Base-by-base conservation (phyloP, 1,139 yeast genomes). In the Saccharomycopsis phalli region DNA sequence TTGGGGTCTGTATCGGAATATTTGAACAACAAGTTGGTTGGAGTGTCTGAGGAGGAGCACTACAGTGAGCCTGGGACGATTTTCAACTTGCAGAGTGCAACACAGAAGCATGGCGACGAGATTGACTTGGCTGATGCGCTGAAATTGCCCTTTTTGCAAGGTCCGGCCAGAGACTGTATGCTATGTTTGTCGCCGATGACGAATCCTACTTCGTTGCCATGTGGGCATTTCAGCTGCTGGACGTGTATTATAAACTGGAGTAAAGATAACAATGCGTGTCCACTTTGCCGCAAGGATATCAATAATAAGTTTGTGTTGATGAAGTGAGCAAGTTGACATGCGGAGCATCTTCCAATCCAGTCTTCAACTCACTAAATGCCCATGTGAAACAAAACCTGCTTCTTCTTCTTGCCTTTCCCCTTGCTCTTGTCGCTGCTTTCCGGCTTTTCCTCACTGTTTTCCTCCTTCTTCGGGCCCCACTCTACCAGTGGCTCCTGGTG, bases 211-310 rank as follows among this genome's bases (percentile, higher is more conserved):
- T 76, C 87, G 44, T 87, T 94, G 0, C 73, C 79, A 7, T 91
- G 98, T 60, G 98, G 98, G 0, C 98, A 91, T 57, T 48, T 84
- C 14, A 88, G 83, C 57, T 91, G 98, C 60, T 91, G 97, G 97
- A 69, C 68, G 4, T 91, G 98, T 56, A 76, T 86, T 5, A 70
- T 77, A 4, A 94, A 83, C 51, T 91, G 97, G 97, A 74, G 87
- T 42, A 66, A 86, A 48, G 95, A 87, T 47, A 74, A 75, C 51
- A 80, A 88, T 0, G 96, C 87, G 54, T 91, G 98, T 56, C 97
- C 98, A 0, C 64, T 91, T 28, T 91, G 98, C 54, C 62, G 98
- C 47, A 94, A 80, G 14, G 28, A 16, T 5, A 42, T 42, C 10
- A 34, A 34, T n/a, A 37, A 34, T 17, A 77, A 82, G 51, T 61